Evolutionary conservation across 148 eudicot genomes (phyloP).

Genomic region (Chenopodium formosanum): DNA sequence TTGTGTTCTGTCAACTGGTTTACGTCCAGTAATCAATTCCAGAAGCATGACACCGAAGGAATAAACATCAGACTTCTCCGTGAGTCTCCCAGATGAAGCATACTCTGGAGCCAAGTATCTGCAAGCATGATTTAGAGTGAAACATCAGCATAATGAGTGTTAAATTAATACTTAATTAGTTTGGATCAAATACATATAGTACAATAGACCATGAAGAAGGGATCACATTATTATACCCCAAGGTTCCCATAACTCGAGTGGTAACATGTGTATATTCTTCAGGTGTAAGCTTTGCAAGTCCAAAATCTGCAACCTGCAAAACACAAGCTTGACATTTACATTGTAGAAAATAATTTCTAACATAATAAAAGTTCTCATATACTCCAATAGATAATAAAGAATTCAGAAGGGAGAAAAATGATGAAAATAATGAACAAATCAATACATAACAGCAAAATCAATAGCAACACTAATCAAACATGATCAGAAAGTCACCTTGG

Average conservation of each 20-base stretch:
- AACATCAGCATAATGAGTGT: background rate
- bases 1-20: slow-evolving; percentile 60
- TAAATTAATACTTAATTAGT: background rate
- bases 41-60: slow-evolving; percentile 87
- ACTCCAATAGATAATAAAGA: background rate
- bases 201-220: background rate
- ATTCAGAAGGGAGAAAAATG: background rate
- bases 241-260: slow-evolving; percentile 82
- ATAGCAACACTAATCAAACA: background rate
- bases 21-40: slow-evolving; percentile 82
- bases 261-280: slow-evolving; percentile 57
- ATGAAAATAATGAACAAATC: background rate
- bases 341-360: background rate
- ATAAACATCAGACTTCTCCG: slow-evolving; percentile 84
- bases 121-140: background rate
- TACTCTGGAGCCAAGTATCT: slow-evolving; percentile 93
- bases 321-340: slow-evolving; percentile 2
- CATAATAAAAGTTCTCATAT: background rate
- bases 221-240: slow-evolving; percentile 43
- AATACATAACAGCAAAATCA: background rate
- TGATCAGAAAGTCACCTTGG: slow-evolving; percentile 45
- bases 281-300: slow-evolving; percentile 68
- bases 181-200: background rate
- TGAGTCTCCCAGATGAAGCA: slow-evolving; percentile 74
- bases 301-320: slow-evolving; percentile 79